These are phyloP conservation scores for Cucurbita argyrosperma DNA, from an alignment of 306 rosid species.

Conservation along the genomic window DNA sequence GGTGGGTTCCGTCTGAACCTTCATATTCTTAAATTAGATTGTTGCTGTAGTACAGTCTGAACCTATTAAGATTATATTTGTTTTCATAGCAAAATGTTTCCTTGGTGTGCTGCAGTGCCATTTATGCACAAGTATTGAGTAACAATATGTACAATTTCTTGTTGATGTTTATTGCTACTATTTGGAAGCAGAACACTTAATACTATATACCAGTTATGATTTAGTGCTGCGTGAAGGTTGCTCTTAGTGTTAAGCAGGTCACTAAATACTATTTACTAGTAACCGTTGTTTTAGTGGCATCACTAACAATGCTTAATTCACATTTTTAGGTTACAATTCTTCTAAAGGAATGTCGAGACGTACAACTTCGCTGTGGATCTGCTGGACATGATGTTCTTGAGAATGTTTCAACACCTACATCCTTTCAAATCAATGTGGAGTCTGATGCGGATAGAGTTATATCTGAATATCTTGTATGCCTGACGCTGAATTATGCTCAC, in stretches of 20 bases:
- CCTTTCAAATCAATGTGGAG: conserved; percentile 21
- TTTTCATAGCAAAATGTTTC: not conserved
- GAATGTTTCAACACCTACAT: conserved; percentile 13
- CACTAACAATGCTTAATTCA: not conserved
- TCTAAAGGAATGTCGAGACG: conserved; percentile 86
- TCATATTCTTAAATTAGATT: not conserved
- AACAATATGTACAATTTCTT: not conserved
- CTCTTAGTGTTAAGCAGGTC: not conserved
- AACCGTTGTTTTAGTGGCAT: not conserved
- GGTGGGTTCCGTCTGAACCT: not conserved
- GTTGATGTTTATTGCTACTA: not conserved
- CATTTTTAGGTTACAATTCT: conserved; percentile 64
- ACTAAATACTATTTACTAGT: too few relatives aligned
- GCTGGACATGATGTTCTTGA: conserved; percentile 23
- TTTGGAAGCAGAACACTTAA: not conserved
- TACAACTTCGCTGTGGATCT: conserved; percentile 80
- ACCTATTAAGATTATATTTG: not conserved
- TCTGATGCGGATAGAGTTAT: conserved; percentile 61
- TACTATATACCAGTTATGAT: not conserved
- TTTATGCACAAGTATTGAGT: not conserved
- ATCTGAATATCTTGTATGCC: conserved; percentile 70
- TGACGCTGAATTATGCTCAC: not conserved
- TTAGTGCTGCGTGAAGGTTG: not conserved
- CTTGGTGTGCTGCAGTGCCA: not conserved
- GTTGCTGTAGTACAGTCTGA: not conserved